Base-by-base conservation (phyloP, 1,139 yeast genomes). In the Geotrichum fermentans region DNA sequence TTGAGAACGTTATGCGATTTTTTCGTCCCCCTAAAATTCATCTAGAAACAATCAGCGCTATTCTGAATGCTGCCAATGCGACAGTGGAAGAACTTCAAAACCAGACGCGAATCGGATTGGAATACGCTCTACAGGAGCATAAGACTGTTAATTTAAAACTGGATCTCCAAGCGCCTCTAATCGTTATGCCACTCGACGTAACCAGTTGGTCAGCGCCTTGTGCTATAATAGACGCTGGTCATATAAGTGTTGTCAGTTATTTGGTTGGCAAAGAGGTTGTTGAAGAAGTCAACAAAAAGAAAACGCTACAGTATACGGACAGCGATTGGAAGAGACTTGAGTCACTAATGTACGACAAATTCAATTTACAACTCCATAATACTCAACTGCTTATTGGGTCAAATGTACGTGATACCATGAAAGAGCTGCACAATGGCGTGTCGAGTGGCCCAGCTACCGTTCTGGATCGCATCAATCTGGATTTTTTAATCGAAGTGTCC, bases 151-250 rank as follows among this genome's bases (percentile, higher is more conserved):
- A 88, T 61, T 78, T 90, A 22, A 80, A 85, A 58, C 75, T 92
- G 53, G 97, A 94, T 65, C 72, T 94, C 45, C 96, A 90, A 61
- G 96, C 98, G 0, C 98, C 99, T 0, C 73, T 94, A 55, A 80
- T 94, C 26, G 85, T 92, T n/a, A 60, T 92, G 35, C 98, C 98
- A 0, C 72, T 88, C 18, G 87, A 88, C 61, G 86, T 95, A 0
- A 76, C 80, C 13, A 80, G 79, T 56, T 81, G 87, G 80, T 75
- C 83, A 38, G 81, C 97, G 0, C 95, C 97, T 0, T 96, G 95
- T 53, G 90, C 92, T 3, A 79, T 92, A 13, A 73, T 94, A 50
- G 98, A 94, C 74, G 97, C 97, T 13, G 99, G 99, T 61, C 97
- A 92, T 64, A 83, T 94, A 30, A 82, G 90, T 59, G 80, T 92